These are phyloP conservation scores for Acacia acuminata DNA, from an alignment of 306 rosid genomes.

Conservation along the genomic window DNA sequence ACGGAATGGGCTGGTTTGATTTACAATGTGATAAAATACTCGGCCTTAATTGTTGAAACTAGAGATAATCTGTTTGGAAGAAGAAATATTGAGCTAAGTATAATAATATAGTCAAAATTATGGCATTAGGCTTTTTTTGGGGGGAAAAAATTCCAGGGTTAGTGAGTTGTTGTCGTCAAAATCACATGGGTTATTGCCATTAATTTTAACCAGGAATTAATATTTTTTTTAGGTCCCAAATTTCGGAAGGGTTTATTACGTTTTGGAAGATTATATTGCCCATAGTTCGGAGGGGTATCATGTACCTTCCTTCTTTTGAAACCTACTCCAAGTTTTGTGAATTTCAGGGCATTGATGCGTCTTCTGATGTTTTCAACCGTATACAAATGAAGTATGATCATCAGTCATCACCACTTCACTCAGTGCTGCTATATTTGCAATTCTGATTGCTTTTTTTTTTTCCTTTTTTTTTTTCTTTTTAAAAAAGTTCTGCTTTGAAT, in stretches of 20 bases:
- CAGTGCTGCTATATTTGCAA: not conserved
- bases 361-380: slow-evolving; percentile 62
- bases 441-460: not conserved
- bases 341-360: slow-evolving; percentile 69
- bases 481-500: not conserved
- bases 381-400: slow-evolving; percentile 72
- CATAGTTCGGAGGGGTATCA: not conserved
- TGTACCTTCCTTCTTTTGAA: not conserved
- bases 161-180: not conserved
- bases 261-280: not conserved
- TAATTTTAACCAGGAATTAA: not conserved
- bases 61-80: not conserved
- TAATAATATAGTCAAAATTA: not conserved
- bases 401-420: slow-evolving; percentile 7
- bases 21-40: not conserved
- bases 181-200: not conserved
- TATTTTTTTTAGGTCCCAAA: not conserved
- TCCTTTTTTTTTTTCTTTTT: too few relatives aligned
- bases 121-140: not conserved
- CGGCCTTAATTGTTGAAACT: not conserved
- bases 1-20: not conserved
- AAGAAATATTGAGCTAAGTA: not conserved
- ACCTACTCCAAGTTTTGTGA: not conserved
- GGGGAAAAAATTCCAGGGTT: not conserved
- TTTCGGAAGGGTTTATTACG: not conserved